Conservation (phyloP, 495 filamentous ascomycete species). For the Aspergillus bridgeri region DNA sequence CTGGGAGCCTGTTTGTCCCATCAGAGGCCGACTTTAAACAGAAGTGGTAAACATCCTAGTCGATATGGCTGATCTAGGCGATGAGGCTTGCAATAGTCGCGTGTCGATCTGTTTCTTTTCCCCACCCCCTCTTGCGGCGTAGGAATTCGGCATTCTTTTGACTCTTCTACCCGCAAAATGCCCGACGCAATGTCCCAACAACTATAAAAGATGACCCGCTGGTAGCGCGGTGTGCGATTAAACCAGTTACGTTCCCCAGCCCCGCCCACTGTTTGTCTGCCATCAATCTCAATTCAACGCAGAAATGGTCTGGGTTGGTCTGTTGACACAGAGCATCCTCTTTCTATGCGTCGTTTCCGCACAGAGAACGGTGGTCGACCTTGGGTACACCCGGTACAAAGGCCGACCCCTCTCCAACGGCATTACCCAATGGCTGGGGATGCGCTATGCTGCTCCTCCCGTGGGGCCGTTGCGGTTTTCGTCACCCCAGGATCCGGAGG, state of each 20-base stretch:
- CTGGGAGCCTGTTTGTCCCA: too few relatives aligned
- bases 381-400: slow-evolving; percentile 43
- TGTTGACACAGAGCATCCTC: slow-evolving; percentile 17
- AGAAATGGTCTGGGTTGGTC: not conserved
- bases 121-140: not conserved
- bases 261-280: not conserved
- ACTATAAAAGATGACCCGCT: not conserved
- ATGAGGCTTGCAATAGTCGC: not conserved
- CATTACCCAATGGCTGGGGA: slow-evolving; percentile 61
- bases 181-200: not conserved
- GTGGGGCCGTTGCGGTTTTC: slow-evolving; percentile 56
- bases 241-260: not conserved
- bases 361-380: slow-evolving; percentile 30
- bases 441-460: slow-evolving; percentile 62
- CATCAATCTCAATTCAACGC: not conserved
- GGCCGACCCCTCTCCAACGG: slow-evolving; percentile 39
- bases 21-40: not conserved
- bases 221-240: not conserved
- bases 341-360: slow-evolving; percentile 21
- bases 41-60: not conserved
- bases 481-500: slow-evolving; percentile 52
- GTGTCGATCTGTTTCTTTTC: not conserved
- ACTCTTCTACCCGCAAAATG: not conserved
- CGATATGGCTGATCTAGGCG: not conserved
- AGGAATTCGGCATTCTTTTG: not conserved